Evolutionary conservation across 768 basidiomycete species (phyloP).

Genomic region (Fibroporia radiculosa): DNA sequence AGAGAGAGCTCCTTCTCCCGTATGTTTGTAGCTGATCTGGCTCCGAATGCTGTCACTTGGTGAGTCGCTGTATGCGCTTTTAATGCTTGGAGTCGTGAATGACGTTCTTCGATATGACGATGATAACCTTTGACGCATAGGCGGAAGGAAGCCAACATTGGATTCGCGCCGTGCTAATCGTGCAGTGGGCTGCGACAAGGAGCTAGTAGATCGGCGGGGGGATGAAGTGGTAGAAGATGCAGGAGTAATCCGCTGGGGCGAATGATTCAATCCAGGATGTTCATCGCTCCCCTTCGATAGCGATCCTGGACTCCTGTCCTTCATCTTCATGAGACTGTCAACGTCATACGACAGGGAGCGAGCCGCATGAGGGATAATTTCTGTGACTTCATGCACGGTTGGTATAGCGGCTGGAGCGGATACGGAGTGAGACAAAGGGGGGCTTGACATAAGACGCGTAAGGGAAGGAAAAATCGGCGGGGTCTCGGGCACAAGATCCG

Average conservation of each 20-base stretch:
- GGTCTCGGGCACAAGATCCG: conserved; percentile 37
- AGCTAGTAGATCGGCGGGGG: conserved; percentile 11
- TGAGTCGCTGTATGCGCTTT: conserved; percentile 28
- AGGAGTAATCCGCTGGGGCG: conserved; percentile 16
- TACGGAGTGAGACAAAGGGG: conserved; percentile 27
- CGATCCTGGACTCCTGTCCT: conserved; percentile 14
- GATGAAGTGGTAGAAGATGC: conserved; percentile 19
- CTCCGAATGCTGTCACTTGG: conserved; percentile 20
- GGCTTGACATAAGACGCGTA: conserved; percentile 16
- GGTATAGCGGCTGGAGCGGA: conserved; percentile 37
- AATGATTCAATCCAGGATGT: conserved; percentile 8
- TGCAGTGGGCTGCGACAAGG: conserved; percentile 15
- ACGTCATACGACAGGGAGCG: conserved; percentile 9
- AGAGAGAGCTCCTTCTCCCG: conserved; percentile 72
- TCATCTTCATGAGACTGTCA: neutral
- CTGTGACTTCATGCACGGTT: conserved; percentile 18
- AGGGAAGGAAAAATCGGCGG: conserved; percentile 21
- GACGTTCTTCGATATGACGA: conserved; percentile 39
- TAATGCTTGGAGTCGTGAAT: conserved; percentile 23
- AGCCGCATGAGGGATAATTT: conserved; percentile 10
- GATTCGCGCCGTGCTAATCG: conserved; percentile 16
- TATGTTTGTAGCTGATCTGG: conserved; percentile 45
- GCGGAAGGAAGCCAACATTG: conserved; percentile 5
- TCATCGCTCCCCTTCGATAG: conserved; percentile 11
- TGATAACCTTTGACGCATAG: conserved; percentile 15